Evolutionary conservation across 192 early-diverging fungal genomes (phyloP), one percentile per base, ranked within the genome.

Genomic region (Coemansia sp.): DNA sequence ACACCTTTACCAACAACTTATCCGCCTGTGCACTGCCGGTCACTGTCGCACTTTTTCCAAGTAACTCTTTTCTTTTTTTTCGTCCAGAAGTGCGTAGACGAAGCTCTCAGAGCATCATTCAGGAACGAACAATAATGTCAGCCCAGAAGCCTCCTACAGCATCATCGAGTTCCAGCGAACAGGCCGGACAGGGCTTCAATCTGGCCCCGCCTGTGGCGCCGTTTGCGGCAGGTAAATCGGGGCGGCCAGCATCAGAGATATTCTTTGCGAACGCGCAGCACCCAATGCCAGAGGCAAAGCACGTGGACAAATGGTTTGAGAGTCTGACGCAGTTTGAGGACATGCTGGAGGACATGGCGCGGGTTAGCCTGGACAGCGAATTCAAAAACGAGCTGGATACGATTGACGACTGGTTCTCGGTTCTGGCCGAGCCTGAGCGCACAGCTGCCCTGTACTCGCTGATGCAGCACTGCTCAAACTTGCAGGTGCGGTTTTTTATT

Each of bases 401-500:
- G 48, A 91, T 98, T 51, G 93, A 98, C 73, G 88, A 95, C 61
- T 98, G 96, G 96, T 94, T 98, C 75, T 84, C 85, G 6, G 89
- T 94, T 28, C 82, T 95, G 53, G 85, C 88, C 3, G 94, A 98
- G 65, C 87, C 92, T 25, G 96, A 98, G 81, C 82, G 93, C 26
- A 96, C 94, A 16, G 87, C 93, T n/a, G 89, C 92, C 22, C 85
- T 98, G 61, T 96, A 96, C 82, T 88, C 89, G 41, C 85, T 98
- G 30, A 82, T 98, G 56, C 94, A 96, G 76, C 88, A 93, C 78
- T 88, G 92, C 9, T 92, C 90, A 18, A 91, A 87, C 56, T 88
- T 98, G 54, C 96, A 98, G 81, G 88, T 94, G 61, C 87, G 94
- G 26, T 98, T 98, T 68, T 92, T 98, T 51, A 93, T 94, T 56